Evolutionary conservation across 2,329 filamentous ascomycete species (phyloP).

Genomic region (Cladosporium phlei): DNA sequence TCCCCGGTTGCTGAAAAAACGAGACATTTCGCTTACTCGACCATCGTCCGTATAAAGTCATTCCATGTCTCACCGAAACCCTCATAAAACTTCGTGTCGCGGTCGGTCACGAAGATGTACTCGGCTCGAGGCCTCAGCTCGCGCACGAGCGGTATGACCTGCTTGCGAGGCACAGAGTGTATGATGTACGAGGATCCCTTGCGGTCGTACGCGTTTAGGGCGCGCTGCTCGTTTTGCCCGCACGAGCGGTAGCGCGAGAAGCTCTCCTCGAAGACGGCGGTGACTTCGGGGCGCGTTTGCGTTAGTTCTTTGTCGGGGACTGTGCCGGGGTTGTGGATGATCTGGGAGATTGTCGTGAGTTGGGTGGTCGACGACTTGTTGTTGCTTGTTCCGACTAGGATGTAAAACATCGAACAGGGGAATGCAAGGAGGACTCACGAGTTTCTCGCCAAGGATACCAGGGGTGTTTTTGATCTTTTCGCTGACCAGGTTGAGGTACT

Average conservation of each 20-base stretch:
- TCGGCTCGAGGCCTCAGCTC: slow-evolving; percentile 17
- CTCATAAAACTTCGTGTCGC: slow-evolving; percentile 16
- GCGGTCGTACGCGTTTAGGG: slow-evolving; percentile 12
- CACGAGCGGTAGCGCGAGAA: slow-evolving; percentile 12
- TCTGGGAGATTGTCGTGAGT: slow-evolving; percentile 1
- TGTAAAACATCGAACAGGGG: too few species aligned
- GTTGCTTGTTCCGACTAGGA: too few species aligned
- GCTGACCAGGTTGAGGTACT: slow-evolving; percentile 17
- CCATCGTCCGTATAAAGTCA: slow-evolving; percentile 20
- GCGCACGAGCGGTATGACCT: slow-evolving; percentile 12
- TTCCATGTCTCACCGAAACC: slow-evolving; percentile 18
- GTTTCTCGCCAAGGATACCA: slow-evolving; percentile 8
- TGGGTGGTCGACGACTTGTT: neutral
- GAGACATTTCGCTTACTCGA: slow-evolving; percentile 7
- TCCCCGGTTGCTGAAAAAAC: too few species aligned
- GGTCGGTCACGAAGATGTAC: slow-evolving; percentile 20
- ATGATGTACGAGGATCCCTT: slow-evolving; percentile 17
- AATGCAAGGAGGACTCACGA: slow-evolving; percentile 1
- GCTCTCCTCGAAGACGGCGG: slow-evolving; percentile 18
- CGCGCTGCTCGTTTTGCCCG: slow-evolving; percentile 8
- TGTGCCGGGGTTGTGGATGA: slow-evolving; percentile 21
- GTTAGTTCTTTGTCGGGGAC: slow-evolving; percentile 15
- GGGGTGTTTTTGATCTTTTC: slow-evolving; percentile 9
- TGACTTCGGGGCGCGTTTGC: slow-evolving; percentile 15
- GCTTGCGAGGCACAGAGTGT: slow-evolving; percentile 16